Base-by-base conservation (phyloP, 208 protist genomes). In the Angomonas ambiguus region DNA sequence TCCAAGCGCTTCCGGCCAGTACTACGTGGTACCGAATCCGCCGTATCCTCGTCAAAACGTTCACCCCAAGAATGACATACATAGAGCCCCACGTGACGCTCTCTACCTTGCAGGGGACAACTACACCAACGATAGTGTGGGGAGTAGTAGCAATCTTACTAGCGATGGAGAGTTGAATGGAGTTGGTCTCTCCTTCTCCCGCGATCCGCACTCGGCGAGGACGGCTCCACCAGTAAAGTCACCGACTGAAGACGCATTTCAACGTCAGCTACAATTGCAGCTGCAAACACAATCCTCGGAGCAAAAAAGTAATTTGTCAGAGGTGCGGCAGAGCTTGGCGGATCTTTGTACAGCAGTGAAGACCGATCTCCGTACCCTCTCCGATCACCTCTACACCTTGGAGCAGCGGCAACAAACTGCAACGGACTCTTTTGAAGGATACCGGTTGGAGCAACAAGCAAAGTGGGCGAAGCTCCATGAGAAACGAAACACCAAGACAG, bases 281-380 rank as follows among this genome's bases (percentile, higher is more conserved):
- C 73, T 67, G 63, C 22, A 48, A 31, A 60, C 22, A 27, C 42
- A 33, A 10, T 27, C 65, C 49, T 34, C 34, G 6, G 34, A 28
- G 4, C 31, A 45, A 25, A 8, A 69, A 33, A 48, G 10, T 32
- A 62, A 79, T 25, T 2, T 83, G 60, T 61, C 75, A 34, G 63
- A 56, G 38, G 75, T 94, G 64, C 76, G 83, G 1, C 45, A 72
- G 28, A 80, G 85, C 48, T 76, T 94, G 25, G 71, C 82, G 5
- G 77, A 90, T 1, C 73, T 94, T 11, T 92, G 88, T 59, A 51
- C 60, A 1, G 85, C 81, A 16, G 85, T 94, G 33, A 72, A 74
- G 32, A 76, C 84, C 34, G 85, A 94, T 57, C 64, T 94, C 20
- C 76, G 78, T 20, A 67, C 42, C 49, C 30, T 88, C 38, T 38